Conservation (phyloP, 176 grass and related monocot species). For the Hsuehochloa calcarea region DNA sequence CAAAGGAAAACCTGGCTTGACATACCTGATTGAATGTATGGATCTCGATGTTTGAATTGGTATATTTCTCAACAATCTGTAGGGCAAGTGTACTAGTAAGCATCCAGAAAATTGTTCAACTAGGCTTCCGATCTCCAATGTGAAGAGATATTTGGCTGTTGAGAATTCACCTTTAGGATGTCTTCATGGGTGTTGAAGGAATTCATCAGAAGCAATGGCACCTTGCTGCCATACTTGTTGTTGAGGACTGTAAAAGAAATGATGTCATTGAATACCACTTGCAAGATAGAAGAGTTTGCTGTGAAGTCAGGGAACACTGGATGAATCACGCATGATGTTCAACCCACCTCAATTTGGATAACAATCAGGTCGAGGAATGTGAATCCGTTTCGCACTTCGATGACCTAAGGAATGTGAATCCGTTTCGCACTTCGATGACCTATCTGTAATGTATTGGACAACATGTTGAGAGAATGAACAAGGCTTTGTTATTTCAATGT, state of each 20-base stretch:
- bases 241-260: conserved; percentile 60
- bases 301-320: background rate
- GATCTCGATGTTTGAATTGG: conserved; percentile 72
- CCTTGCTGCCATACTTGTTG: conserved; percentile 92
- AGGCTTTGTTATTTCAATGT: background rate
- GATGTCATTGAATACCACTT: background rate
- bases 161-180: conserved; percentile 61
- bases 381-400: conserved; percentile 87
- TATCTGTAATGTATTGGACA: conserved; percentile 40
- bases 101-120: background rate
- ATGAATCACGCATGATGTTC: background rate
- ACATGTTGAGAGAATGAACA: background rate
- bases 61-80: conserved; percentile 93
- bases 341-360: conserved; percentile 78
- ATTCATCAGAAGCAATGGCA: conserved; percentile 96
- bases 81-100: background rate
- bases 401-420: conserved; percentile 94
- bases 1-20: background rate
- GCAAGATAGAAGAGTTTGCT: background rate
- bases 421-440: conserved; percentile 92
- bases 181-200: conserved; percentile 98
- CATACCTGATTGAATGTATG: conserved; percentile 91
- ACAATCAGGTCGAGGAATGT: conserved; percentile 97
- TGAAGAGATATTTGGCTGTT: background rate
- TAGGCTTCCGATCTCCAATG: background rate